These are phyloP conservation scores for Nicotiana obtusifolia DNA, from an alignment of 257 asterid genomes.

Conservation along the genomic window DNA sequence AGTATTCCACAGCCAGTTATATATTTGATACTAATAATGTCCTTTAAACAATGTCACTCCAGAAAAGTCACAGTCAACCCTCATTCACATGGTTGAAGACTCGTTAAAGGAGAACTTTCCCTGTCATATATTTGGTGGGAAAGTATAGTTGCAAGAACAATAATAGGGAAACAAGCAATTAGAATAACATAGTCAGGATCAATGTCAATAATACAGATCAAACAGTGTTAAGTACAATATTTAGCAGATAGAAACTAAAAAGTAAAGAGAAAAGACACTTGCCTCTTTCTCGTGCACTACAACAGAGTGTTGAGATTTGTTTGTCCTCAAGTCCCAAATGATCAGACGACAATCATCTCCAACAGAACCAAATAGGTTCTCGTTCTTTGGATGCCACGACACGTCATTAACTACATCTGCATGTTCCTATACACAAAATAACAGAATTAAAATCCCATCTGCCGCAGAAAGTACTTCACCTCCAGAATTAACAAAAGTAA, in stretches of 20 bases:
- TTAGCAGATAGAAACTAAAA: not conserved
- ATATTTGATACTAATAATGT: too few species aligned
- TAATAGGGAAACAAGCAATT: not conserved
- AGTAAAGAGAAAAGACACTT: not conserved
- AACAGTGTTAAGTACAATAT: not conserved
- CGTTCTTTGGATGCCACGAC: conserved; percentile 80
- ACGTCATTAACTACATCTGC: conserved; percentile 79
- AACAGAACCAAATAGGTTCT: conserved; percentile 80
- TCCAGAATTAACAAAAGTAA: not conserved
- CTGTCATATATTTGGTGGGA: not conserved
- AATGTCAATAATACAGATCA: not conserved
- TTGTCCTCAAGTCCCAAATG: conserved; percentile 88
- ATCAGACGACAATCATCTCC: conserved; percentile 92
- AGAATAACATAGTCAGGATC: not conserved
- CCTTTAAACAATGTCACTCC: too few species aligned
- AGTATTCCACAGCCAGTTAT: too few species aligned
- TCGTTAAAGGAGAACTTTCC: not conserved
- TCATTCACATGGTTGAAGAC: not conserved
- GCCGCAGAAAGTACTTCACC: not conserved
- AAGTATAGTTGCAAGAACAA: not conserved
- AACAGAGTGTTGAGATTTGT: conserved; percentile 66
- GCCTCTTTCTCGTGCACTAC: conserved; percentile 83
- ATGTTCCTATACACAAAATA: conserved; percentile 52
- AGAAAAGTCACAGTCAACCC: too few species aligned
- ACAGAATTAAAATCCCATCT: not conserved